phyloP scores from a whole-genome alignment of 1,139 yeast species.

The Zygosaccharomyces pseudobailii region DNA sequence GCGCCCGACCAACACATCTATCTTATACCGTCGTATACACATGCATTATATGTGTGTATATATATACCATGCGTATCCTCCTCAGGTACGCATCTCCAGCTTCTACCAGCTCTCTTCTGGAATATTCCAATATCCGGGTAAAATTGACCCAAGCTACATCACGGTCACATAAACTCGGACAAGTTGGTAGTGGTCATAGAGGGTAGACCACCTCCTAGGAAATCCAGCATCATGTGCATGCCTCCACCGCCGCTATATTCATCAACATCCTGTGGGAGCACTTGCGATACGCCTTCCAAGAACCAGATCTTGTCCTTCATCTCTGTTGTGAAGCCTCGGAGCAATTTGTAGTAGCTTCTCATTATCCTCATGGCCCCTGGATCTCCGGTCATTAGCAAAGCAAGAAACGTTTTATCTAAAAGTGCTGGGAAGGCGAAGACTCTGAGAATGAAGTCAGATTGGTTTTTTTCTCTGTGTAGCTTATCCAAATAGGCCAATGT shows the following conservation, averaged over 20 bases:
- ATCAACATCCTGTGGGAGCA: constrained; percentile 78
- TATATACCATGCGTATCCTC: not conserved
- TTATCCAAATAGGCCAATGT: constrained; percentile 84
- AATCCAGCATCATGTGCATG: constrained; percentile 86
- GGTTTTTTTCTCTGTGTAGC: constrained; percentile 73
- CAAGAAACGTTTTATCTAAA: constrained; percentile 71
- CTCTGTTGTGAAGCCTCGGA: constrained; percentile 76
- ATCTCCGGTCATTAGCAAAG: constrained; percentile 78
- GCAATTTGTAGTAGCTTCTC: constrained; percentile 77
- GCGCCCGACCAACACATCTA: not conserved
- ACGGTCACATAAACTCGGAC: constrained; percentile 29
- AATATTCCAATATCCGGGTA: constrained; percentile 4
- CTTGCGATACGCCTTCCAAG: constrained; percentile 83
- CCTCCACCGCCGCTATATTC: constrained; percentile 85
- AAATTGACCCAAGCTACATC: not conserved
- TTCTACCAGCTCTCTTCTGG: constrained; percentile 6
- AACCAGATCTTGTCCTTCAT: constrained; percentile 93
- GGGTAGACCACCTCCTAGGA: constrained; percentile 74
- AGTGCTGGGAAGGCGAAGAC: constrained; percentile 93
- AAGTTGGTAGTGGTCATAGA: constrained; percentile 45
- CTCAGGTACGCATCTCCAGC: constrained; percentile 5
- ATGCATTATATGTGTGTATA: not conserved
- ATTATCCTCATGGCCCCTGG: constrained; percentile 82
- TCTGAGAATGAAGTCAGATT: constrained; percentile 78
- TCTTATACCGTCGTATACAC: not conserved